Base-by-base conservation (phyloP, 116 monocot species). In the Cymodocea nodosa region DNA sequence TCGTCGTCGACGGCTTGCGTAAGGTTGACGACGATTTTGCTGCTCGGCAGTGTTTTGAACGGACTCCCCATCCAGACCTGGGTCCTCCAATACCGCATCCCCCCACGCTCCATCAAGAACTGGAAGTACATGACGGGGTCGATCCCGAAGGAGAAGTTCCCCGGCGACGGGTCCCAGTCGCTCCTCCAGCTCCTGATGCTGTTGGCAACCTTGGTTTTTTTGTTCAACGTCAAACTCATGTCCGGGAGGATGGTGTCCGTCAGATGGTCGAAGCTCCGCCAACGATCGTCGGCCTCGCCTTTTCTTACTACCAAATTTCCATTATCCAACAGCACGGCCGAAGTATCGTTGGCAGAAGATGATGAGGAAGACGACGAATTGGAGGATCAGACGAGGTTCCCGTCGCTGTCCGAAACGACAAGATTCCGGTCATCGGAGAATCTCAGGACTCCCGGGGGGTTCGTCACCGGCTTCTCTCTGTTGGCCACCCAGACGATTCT, bases 61-160 rank as follows among this genome's bases (percentile, higher is more conserved):
- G 39, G 15, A 12, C 23, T 60, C 37, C 71, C 71, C 13, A 25
- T 66, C 76, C 71, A 76, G 5, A 71, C 52, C 3, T 54, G 44
- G 58, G 60, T 60, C 17, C 71, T 23, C 76, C 76, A 76, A 22
- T 60, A 48, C 1, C 25, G 23, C 11, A 60, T 19, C 5, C 60
- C 16, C 1, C 67, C 71, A 12, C 39, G 36, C 60, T 35, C 44
- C 1, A 36, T 60, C 9, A 71, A 2, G 54, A 71, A 24, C 54
- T 76, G 71, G 15, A 59, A 53, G 0, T 52, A 10, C 2, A 30
- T 12, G 8, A 9, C 5, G 0, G 67, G 54, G 14, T 77, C 77
- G 22, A 77, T 56, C 4, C 67, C 58, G n/a, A 67, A 48, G 13
- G 77, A 58, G 24, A 71, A 77, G 23, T 61, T 62, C 10, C 77